Evolutionary conservation across 495 filamentous ascomycete genomes (phyloP).

Genomic region (Aspergillus olivimuriae): DNA sequence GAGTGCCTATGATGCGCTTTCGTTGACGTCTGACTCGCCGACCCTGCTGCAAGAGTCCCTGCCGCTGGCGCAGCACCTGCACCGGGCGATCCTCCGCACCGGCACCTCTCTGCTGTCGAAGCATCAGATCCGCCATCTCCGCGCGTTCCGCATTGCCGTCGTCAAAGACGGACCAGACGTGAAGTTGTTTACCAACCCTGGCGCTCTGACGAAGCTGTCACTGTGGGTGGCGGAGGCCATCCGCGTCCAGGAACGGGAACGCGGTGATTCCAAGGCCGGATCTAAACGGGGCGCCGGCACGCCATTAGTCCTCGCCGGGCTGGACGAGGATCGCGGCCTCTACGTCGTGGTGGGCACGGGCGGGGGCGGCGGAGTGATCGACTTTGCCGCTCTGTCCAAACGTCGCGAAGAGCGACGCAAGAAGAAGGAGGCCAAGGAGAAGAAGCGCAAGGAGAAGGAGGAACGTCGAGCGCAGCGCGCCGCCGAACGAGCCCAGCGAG

Average conservation of each 20-base stretch:
- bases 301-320: slow-evolving; percentile 79
- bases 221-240: slow-evolving; percentile 94
- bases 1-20: slow-evolving; percentile 86
- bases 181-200: slow-evolving; percentile 79
- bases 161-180: slow-evolving; percentile 94
- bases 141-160: slow-evolving; percentile 89
- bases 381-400: slow-evolving; percentile 57
- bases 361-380: slow-evolving; percentile 57
- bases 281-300: slow-evolving; percentile 52
- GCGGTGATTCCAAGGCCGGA: slow-evolving; percentile 62
- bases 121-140: slow-evolving; percentile 83
- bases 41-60: slow-evolving; percentile 59
- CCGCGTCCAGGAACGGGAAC: slow-evolving; percentile 77
- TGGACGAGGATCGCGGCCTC: slow-evolving; percentile 82
- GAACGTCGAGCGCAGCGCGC: slow-evolving; percentile 47
- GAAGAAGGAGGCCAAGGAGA: slow-evolving; percentile 51
- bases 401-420: slow-evolving; percentile 57
- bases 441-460: slow-evolving; percentile 56
- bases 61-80: slow-evolving; percentile 78
- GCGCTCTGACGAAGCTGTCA: slow-evolving; percentile 85
- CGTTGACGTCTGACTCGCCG: slow-evolving; percentile 36
- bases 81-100: slow-evolving; percentile 88
- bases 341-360: slow-evolving; percentile 91
- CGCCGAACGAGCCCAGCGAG: slow-evolving; percentile 38
- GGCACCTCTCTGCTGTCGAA: slow-evolving; percentile 88